Evolutionary conservation across 148 eudicot species (phyloP).

Genomic region (Camellia granthamiana): DNA sequence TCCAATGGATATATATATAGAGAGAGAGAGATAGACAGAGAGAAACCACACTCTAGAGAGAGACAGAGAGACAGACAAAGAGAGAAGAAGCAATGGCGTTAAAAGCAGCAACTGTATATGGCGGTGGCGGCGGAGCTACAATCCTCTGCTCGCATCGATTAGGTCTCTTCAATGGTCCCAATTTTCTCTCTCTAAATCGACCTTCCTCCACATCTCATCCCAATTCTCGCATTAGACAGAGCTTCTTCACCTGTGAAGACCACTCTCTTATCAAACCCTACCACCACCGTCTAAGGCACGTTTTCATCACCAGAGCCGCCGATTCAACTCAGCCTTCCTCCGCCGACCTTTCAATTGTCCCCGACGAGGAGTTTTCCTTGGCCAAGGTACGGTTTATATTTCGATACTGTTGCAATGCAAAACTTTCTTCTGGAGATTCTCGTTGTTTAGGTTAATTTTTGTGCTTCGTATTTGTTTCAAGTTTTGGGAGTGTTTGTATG

Average conservation of each 20-base stretch:
- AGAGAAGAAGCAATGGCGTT: conserved; percentile 7
- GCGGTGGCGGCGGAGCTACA: conserved; percentile 20
- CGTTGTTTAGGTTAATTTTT: neutral
- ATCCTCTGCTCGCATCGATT: conserved; percentile 29
- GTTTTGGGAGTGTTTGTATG: neutral
- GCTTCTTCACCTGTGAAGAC: conserved; percentile 15
- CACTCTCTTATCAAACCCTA: conserved; percentile 22
- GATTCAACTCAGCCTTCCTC: conserved; percentile 63
- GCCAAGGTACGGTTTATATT: conserved; percentile 42
- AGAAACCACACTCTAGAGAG: neutral
- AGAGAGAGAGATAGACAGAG: neutral
- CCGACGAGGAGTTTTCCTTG: conserved; percentile 68
- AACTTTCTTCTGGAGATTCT: neutral
- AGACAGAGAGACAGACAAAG: neutral
- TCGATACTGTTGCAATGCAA: neutral
- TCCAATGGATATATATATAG: conserved; percentile 11
- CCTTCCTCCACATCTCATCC: neutral
- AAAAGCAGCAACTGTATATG: conserved; percentile 1
- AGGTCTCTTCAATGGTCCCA: conserved; percentile 12
- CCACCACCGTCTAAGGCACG: conserved; percentile 16
- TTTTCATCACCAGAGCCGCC: conserved; percentile 45
- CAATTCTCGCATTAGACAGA: neutral
- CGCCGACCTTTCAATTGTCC: conserved; percentile 43
- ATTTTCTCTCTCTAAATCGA: conserved; percentile 35
- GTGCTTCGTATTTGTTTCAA: neutral